Base-by-base conservation (phyloP, 306 rosid genomes). In the Dalbergia oliveri region DNA sequence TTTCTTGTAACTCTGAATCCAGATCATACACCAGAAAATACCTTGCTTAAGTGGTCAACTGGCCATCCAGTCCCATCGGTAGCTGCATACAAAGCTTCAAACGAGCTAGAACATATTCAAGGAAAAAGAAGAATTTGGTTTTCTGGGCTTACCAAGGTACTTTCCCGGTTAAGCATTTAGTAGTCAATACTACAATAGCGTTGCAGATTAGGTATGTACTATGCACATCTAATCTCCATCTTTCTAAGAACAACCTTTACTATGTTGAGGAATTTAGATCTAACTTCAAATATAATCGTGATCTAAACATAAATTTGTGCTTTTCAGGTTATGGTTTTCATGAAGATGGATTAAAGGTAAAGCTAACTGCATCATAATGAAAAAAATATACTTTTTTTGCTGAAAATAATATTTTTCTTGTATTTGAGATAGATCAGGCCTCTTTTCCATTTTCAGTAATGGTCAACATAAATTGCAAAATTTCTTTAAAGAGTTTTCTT, bases 261-360 rank as follows among this genome's bases (percentile, higher is more conserved):
- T 41, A 37, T 53, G 74, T 75, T 47, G 62, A 45, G 66, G 37
- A 70, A 54, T 53, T 61, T 37, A 2, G 45, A 49, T 57, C 11
- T 9, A 6, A 6, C 66, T 76, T 73, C 23, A 39, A 19, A n/a
- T 50, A 44, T 39, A 69, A 51, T 9, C 0, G 4, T 44, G 76
- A 31, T 65, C 80, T 72, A 45, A 85, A 26, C 47, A 8, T 66
- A 44, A 60, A 12, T 35, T 16, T 85, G 33, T 34, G 41, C 33
- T 73, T 77, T 80, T 84, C 94, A 94, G 97, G 97, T 81, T 91
- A 91, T 86, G 98, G 98, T 51, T 94, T 94, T 86, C 98, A 92
- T 70, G 98, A 94, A 82, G 98, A 92, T 87, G 97, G 98, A 82
- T 63, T 94, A 41, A 92, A 94, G 98, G 97, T 92, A 80, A 51